Evolutionary conservation across 2,329 filamentous ascomycete genomes (phyloP).

Genomic region (Trichophyton mentagrophytes): DNA sequence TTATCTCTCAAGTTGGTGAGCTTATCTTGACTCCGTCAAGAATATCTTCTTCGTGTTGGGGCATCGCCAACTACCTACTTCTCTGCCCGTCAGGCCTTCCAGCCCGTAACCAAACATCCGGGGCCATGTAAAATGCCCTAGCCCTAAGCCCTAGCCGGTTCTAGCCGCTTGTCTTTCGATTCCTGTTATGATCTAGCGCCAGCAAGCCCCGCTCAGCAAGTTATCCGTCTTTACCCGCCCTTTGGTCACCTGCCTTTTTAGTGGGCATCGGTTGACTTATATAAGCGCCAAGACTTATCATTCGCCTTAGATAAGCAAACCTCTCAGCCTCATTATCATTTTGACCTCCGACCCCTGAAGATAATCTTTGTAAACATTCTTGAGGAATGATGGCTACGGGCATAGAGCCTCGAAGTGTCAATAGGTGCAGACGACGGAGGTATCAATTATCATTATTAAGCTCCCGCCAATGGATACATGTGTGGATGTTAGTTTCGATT

Average conservation of each 20-base stretch:
- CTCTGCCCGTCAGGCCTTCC: neutral
- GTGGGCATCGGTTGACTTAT: neutral
- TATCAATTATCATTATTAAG: neutral
- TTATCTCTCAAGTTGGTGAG: neutral
- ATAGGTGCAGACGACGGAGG: neutral
- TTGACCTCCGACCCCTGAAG: neutral
- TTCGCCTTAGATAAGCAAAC: neutral
- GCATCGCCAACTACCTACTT: conserved; percentile 1
- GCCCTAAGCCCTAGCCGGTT: conserved; percentile 1
- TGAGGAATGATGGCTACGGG: neutral
- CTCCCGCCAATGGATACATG: neutral
- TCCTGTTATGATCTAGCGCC: neutral
- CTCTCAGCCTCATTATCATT: neutral
- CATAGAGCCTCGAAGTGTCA: neutral
- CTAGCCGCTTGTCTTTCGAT: neutral
- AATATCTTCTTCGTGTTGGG: neutral
- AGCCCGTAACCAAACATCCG: neutral
- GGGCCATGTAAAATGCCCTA: neutral
- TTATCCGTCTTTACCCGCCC: neutral
- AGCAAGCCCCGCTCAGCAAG: neutral
- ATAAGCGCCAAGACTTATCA: neutral
- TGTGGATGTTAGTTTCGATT: neutral
- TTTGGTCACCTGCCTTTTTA: neutral
- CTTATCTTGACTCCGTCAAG: neutral
- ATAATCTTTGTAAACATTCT: neutral